Evolutionary conservation across 306 rosid genomes (phyloP), one percentile per base, ranked within the genome.

Genomic region (Elaeagnus macrophylla): DNA sequence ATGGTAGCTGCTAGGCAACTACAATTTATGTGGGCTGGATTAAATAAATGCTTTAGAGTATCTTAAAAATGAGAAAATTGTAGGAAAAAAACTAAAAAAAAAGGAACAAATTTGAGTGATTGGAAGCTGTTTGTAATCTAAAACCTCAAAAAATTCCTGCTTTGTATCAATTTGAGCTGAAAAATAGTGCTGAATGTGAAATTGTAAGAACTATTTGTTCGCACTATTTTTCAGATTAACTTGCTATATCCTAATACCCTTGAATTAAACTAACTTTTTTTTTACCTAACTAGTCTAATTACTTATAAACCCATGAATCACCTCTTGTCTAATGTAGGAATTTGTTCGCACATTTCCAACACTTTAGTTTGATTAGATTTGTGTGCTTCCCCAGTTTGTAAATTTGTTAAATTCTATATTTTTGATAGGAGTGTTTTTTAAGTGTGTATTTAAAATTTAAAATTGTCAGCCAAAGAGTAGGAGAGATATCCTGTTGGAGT

Each of bases 401-500:
- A 3, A 18, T 17, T 35, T 19, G 10, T 19, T 49, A 7, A 37
- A 32, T 37, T 62, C 60, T 46, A 51, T 37, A 36, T 35, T 37
- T 25, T 43, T 53, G 32, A n/a, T 25, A 25, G 2, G 32, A 2
- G 32, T 25, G 32, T 25, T 25, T 25, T 25, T 3, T 25, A 25
- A 25, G 32, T 2, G 32, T 2, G 32, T 25, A 25, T 25, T 25
- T 25, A 25, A 2, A 25, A 2, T 42, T 55, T 71, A 77, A 57
- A 67, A 65, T 62, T 44, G 46, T 25, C 75, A 87, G 96, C 82
- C 96, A 12, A 84, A 87, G 80, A 65, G 81, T 67, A 81, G 96
- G 78, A 82, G 96, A 72, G 99, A 93, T 11, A 87, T 91, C 67
- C 79, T 91, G 7, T 69, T 87, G 77, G 99, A 91, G 72, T 91